Evolutionary conservation across 495 filamentous ascomycete species (phyloP), one percentile per base, ranked within the genome.

Genomic region (Parathielavia appendiculata): DNA sequence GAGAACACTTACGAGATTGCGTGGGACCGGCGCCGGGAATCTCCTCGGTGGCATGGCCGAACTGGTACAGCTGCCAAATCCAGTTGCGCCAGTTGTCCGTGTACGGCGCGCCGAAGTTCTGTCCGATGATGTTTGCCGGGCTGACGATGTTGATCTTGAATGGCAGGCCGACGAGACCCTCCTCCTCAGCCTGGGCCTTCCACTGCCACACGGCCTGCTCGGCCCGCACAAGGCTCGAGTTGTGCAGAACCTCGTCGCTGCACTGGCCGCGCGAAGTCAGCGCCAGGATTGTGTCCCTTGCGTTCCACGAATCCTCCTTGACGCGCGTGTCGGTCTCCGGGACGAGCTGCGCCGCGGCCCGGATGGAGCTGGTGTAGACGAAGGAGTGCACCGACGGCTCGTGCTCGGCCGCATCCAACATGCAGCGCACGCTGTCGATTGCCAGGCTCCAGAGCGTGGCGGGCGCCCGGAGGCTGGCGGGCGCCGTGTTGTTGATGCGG

Each of bases 341-440:
- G 9, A 52, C 58, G 0, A 74, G 71, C 43, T 62, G 34, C 22
- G 63, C 51, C 5, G 73, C 68, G 1, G 82, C 75, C 0, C 59
- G 66, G 0, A 75, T 77, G 0, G 77, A 81, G 12, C 77, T 81
- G 0, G 75, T 79, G 48, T 71, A 71, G 6, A 85, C 81, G 30
- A 84, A 67, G 0, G 77, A 62, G 56, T 76, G 76, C 11, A 85
- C 66, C 9, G 67, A 66, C 0, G 70, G 65, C 26, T 75, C 64
- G 26, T 68, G 67, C 0, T 69, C 62, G 1, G 83, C 83, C 13
- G 75, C 68, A 11, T 69, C 62, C 1, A 83, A 65, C 5, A 76
- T 63, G 51, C 72, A 73, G 5, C 1, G 4, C 67, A 35, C 7
- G 73, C 63, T 6, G 69, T 26, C 72, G 2, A 61, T 54, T 14